phyloP scores from a whole-genome alignment of 2,329 filamentous ascomycete genomes.

The Aspergillus sp. region DNA sequence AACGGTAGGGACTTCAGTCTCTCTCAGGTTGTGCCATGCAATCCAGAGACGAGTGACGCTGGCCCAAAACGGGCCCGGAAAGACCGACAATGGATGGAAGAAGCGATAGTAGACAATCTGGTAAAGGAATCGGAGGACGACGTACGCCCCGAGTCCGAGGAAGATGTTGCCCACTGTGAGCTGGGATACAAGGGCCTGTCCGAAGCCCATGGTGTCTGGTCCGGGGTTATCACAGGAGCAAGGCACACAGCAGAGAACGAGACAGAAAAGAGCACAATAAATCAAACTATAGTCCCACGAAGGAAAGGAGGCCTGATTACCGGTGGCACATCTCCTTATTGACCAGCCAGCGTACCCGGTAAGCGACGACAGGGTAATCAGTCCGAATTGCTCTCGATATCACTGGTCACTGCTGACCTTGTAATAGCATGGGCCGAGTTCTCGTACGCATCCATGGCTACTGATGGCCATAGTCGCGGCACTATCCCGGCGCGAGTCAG shows the following conservation, averaged over 20 bases:
- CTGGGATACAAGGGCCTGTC: constrained; percentile 16
- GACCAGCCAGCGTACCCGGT: not conserved
- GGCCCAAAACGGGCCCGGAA: constrained; percentile 50
- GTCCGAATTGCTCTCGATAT: too few relatives aligned
- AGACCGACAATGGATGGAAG: constrained; percentile 46
- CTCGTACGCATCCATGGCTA: too few relatives aligned
- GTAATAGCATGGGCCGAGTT: too few relatives aligned
- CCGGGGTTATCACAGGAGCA: not conserved
- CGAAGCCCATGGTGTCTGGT: constrained; percentile 17
- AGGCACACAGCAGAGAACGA: not conserved
- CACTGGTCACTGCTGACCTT: too few relatives aligned
- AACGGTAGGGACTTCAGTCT: constrained; percentile 38
- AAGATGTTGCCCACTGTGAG: constrained; percentile 20
- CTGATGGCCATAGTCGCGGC: too few relatives aligned
- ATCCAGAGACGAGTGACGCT: constrained; percentile 49
- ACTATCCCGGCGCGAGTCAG: not conserved
- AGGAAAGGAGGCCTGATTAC: too few relatives aligned
- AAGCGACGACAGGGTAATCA: not conserved
- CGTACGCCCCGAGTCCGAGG: constrained; percentile 16
- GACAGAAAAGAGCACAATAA: not conserved
- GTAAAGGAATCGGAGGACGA: constrained; percentile 17
- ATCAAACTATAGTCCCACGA: too few relatives aligned
- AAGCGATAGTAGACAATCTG: constrained; percentile 39
- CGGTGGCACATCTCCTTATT: too few relatives aligned
- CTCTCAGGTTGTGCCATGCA: constrained; percentile 44